Conservation (phyloP, 2,329 filamentous ascomycete species). For the Ceratocystis variospora region DNA sequence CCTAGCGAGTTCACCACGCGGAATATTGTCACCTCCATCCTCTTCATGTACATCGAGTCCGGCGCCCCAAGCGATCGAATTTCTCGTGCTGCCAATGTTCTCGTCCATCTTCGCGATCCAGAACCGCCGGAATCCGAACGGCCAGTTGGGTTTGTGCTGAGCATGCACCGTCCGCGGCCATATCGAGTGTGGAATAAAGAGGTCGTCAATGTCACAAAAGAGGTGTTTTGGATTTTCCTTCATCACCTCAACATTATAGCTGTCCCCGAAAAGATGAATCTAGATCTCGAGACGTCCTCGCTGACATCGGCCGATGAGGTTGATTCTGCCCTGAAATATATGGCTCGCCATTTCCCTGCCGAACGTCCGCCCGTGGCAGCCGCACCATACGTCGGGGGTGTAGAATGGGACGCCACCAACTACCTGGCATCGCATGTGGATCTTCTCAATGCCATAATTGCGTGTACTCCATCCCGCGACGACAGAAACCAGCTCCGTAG, state of each 20-base stretch:
- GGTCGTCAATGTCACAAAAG: conserved; percentile 81
- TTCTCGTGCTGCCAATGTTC: conserved; percentile 55
- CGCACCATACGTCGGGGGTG: conserved; percentile 88
- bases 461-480: conserved; percentile 54
- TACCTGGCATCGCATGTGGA: conserved; percentile 89
- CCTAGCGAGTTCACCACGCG: conserved; percentile 93
- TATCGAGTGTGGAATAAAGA: conserved; percentile 94
- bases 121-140: conserved; percentile 59
- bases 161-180: conserved; percentile 74
- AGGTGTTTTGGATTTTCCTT: conserved; percentile 98
- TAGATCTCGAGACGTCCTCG: conserved; percentile 21
- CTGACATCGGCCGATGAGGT: conserved; percentile 31
- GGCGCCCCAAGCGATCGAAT: conserved; percentile 48
- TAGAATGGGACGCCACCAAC: conserved; percentile 97
- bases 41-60: conserved; percentile 76
- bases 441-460: conserved; percentile 78
- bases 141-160: conserved; percentile 72
- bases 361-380: conserved; percentile 83
- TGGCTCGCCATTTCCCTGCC: conserved; percentile 62
- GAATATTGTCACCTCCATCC: conserved; percentile 72
- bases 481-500: conserved; percentile 68
- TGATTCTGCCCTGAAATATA: conserved; percentile 34
- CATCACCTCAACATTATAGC: conserved; percentile 84
- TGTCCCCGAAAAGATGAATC: conserved; percentile 32
- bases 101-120: conserved; percentile 69